A percentile compares a stretch with the other conserved stretches of the same genome.
Conservation (phyloP, 257 asterid species). For the Salvia rosmarinus region DNA sequence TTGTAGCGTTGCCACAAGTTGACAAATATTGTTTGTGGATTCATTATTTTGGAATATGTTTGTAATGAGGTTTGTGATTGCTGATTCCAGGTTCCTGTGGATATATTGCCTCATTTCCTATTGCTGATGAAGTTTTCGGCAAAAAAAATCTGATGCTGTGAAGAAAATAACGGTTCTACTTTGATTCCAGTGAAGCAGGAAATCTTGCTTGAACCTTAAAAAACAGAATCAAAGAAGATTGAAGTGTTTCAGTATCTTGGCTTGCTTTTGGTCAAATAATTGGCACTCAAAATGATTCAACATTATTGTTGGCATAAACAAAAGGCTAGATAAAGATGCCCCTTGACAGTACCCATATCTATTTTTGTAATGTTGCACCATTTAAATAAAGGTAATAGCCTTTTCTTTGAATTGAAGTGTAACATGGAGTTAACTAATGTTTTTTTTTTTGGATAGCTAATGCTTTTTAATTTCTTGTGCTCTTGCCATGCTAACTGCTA, state of each 20-base stretch:
- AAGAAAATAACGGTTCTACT: neutral
- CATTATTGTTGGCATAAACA: neutral
- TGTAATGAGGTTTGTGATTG: neutral
- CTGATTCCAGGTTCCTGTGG: conserved; percentile 81
- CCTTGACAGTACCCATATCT: neutral
- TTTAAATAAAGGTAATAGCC: neutral
- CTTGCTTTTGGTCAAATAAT: neutral
- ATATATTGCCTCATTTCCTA: conserved; percentile 80
- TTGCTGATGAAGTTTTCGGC: conserved; percentile 59
- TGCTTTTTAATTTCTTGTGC: too few species aligned
- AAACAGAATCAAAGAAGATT: neutral
- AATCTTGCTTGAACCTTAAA: neutral
- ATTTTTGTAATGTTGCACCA: neutral
- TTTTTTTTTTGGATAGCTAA: too few species aligned
- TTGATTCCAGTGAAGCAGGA: neutral
- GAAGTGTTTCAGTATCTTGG: neutral
- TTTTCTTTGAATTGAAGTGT: too few species aligned
- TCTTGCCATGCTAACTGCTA: too few species aligned
- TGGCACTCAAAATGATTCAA: neutral
- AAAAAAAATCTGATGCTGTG: conserved; percentile 37
- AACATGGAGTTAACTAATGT: too few species aligned
- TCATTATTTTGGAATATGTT: neutral
- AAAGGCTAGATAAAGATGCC: neutral
- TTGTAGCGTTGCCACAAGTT: too few species aligned
- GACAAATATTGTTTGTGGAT: neutral